phyloP scores from a whole-genome alignment of 1,284 basidiomycete species.

The Ganoderma leucocontextum region DNA sequence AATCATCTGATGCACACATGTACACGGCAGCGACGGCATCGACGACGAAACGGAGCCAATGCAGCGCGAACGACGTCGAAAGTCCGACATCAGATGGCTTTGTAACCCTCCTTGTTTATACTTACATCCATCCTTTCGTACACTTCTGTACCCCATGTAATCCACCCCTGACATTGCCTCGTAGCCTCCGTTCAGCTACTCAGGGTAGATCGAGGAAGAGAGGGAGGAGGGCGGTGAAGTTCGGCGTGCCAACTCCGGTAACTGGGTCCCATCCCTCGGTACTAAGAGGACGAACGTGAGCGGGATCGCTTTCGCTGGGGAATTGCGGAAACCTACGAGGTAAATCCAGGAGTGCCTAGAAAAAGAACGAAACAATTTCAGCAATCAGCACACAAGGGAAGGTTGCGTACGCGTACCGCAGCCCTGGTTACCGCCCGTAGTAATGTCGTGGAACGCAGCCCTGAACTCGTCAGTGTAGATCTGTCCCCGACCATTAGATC shows the following conservation, averaged over 20 bases:
- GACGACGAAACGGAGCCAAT: background rate
- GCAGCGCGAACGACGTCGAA: background rate
- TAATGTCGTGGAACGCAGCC: slow-evolving; percentile 57
- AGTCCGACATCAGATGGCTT: background rate
- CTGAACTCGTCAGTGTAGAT: slow-evolving; percentile 50
- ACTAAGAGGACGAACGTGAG: slow-evolving; percentile 25
- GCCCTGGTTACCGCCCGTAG: slow-evolving; percentile 54
- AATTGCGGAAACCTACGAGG: slow-evolving; percentile 40
- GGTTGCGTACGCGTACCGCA: slow-evolving; percentile 44
- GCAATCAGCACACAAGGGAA: background rate
- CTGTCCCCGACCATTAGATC: slow-evolving; percentile 30
- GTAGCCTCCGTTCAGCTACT: slow-evolving; percentile 15
- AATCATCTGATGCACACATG: background rate
- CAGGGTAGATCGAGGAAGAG: slow-evolving; percentile 42
- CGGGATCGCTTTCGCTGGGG: background rate
- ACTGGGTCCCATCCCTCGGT: slow-evolving; percentile 53
- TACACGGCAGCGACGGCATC: no score
- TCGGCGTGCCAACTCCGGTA: slow-evolving; percentile 48
- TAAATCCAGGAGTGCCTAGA: slow-evolving; percentile 43
- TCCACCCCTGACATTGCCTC: background rate
- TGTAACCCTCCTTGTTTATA: background rate
- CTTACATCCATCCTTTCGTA: background rate
- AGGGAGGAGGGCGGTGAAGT: slow-evolving; percentile 39
- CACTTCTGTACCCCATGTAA: background rate
- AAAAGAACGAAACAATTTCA: background rate